These are phyloP conservation scores for Penicillium longicatenatum DNA, from an alignment of 495 filamentous ascomycete species.

Conservation along the genomic window DNA sequence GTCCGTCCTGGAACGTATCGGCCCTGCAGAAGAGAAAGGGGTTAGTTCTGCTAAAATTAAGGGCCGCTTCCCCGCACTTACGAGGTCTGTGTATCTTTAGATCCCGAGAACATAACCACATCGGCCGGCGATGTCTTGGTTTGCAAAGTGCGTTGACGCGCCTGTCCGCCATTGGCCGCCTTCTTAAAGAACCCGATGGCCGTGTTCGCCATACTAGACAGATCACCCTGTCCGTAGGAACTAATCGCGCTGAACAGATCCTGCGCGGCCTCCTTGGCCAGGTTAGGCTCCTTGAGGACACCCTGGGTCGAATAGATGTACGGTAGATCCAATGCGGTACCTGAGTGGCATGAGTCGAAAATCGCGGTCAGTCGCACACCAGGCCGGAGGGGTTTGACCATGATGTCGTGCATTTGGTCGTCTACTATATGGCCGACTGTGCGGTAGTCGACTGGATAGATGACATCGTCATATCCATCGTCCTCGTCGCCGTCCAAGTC, in stretches of 20 bases:
- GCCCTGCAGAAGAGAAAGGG: conserved; percentile 26
- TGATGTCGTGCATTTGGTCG: conserved; percentile 97
- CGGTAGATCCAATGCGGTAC: conserved; percentile 91
- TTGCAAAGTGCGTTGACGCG: conserved; percentile 70
- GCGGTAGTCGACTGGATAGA: conserved; percentile 94
- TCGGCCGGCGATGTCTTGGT: conserved; percentile 96
- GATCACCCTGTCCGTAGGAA: conserved; percentile 84
- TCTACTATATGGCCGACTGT: conserved; percentile 91
- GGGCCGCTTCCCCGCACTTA: conserved; percentile 22
- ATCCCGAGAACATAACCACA: conserved; percentile 96
- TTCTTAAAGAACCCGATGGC: conserved; percentile 92
- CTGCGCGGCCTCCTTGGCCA: conserved; percentile 95
- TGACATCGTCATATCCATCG: conserved; percentile 96
- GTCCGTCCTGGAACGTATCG: conserved; percentile 58
- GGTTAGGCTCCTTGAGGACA: conserved; percentile 94
- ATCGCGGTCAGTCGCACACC: conserved; percentile 94
- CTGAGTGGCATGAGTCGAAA: conserved; percentile 98
- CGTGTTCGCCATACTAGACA: conserved; percentile 75
- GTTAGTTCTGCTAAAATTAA: conserved; percentile 7
- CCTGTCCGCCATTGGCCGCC: conserved; percentile 76
- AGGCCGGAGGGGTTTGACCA: conserved; percentile 81
- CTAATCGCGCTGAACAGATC: conserved; percentile 85
- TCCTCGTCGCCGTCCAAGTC: conserved; percentile 96
- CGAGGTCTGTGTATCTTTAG: conserved; percentile 91
- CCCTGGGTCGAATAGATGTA: conserved; percentile 97